Evolutionary conservation across 129 eudicot genomes (phyloP).

Genomic region (Logfia minima): DNA sequence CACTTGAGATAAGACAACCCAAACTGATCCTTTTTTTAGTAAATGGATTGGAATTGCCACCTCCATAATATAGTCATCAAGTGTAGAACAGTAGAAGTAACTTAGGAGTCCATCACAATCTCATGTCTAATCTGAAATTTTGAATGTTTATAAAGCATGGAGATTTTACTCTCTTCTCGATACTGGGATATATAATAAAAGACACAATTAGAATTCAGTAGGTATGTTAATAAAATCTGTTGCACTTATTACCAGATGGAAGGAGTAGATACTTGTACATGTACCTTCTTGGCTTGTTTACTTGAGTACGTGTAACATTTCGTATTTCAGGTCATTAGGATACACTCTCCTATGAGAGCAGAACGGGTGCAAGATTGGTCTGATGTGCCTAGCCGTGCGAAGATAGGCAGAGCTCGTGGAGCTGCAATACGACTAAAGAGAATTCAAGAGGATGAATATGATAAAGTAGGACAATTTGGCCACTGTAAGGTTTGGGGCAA

Average conservation of each 20-base stretch:
- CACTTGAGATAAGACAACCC: not conserved
- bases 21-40: not conserved
- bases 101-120: not conserved
- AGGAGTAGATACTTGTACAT: conserved; percentile 2
- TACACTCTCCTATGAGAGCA: conserved; percentile 99
- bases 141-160: not conserved
- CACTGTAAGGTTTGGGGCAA: conserved; percentile 94
- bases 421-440: conserved; percentile 75
- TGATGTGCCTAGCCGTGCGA: conserved; percentile 77
- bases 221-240: not conserved
- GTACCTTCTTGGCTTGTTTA: conserved; percentile 13
- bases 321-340: conserved; percentile 72
- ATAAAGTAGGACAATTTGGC: conserved; percentile 73
- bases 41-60: not conserved
- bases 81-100: not conserved
- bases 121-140: not conserved
- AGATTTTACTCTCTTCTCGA: not conserved
- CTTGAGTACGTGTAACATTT: not conserved
- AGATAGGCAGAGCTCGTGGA: conserved; percentile 78
- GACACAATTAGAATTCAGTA: not conserved
- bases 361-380: conserved; percentile 92
- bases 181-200: not conserved
- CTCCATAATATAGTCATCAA: not conserved
- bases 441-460: conserved; percentile 49
- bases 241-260: not conserved